These are phyloP conservation scores for Epichloe hybrida DNA, from an alignment of 2,329 filamentous ascomycete species.

Conservation along the genomic window DNA sequence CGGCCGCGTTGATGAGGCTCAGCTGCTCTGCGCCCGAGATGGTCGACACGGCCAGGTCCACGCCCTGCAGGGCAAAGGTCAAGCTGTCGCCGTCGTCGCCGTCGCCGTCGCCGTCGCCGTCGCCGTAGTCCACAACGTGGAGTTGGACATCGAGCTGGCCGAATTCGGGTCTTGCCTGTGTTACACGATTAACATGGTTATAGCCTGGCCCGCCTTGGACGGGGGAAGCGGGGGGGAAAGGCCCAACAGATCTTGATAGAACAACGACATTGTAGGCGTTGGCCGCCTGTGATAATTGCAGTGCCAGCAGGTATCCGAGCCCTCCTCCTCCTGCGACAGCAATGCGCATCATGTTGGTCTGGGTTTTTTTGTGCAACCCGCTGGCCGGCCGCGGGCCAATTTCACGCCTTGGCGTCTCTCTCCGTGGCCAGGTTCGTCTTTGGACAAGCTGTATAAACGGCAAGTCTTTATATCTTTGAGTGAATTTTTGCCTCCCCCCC, in stretches of 20 bases:
- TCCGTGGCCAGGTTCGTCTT: slow-evolving; percentile 1
- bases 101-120: slow-evolving; percentile 30
- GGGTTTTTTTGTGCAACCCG: slow-evolving; percentile 4
- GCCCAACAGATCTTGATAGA: slow-evolving; percentile 40
- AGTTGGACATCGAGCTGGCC: slow-evolving; percentile 49
- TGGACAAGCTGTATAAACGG: slow-evolving; percentile 1
- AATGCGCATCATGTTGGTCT: slow-evolving; percentile 31
- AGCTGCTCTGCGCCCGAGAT: slow-evolving; percentile 53
- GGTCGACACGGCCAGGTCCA: slow-evolving; percentile 65
- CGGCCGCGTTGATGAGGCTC: slow-evolving; percentile 58
- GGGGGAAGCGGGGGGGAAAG: not conserved
- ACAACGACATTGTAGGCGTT: slow-evolving; percentile 57
- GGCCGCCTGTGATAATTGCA: slow-evolving; percentile 40
- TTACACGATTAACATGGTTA: slow-evolving; percentile 10
- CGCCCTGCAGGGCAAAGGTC: slow-evolving; percentile 52
- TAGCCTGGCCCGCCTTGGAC: not conserved
- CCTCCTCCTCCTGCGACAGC: slow-evolving; percentile 34
- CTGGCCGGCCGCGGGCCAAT: slow-evolving; percentile 8
- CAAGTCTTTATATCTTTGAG: slow-evolving; percentile 1
- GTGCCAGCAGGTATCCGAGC: slow-evolving; percentile 30
- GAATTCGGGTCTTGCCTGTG: slow-evolving; percentile 40
- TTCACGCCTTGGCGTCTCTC: slow-evolving; percentile 1
- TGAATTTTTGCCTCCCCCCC: too few relatives aligned
- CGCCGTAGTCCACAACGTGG: slow-evolving; percentile 51
- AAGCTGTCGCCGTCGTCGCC: slow-evolving; percentile 31